Evolutionary conservation across 306 rosid species (phyloP).

Genomic region (Casuarina cunninghamiana): DNA sequence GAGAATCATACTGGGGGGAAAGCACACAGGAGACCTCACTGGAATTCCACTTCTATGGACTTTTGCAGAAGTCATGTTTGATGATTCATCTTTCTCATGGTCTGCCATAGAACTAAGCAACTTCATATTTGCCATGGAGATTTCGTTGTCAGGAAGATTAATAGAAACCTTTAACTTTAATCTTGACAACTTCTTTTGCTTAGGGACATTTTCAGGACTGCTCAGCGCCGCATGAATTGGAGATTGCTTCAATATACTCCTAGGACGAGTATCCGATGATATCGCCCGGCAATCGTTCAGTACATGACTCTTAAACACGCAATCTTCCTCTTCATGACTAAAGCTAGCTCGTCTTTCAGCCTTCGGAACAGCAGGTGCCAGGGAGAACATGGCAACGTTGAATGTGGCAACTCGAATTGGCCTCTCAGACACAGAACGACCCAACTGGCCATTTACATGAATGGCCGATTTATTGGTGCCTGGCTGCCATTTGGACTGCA

Average conservation of each 20-base stretch:
- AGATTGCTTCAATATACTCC: conserved; percentile 77
- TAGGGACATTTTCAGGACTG: conserved; percentile 37
- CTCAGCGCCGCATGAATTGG: conserved; percentile 45
- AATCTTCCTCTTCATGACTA: conserved; percentile 27
- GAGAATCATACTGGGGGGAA: conserved; percentile 49
- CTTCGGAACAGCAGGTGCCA: conserved; percentile 80
- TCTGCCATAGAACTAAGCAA: conserved; percentile 42
- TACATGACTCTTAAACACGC: conserved; percentile 12
- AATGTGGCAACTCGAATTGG: conserved; percentile 71
- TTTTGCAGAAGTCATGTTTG: conserved; percentile 29
- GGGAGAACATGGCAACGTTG: conserved; percentile 92
- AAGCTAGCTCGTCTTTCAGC: conserved; percentile 33
- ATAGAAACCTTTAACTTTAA: conserved; percentile 77
- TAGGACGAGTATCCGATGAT: conserved; percentile 41
- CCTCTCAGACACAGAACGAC: conserved; percentile 42
- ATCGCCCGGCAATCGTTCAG: conserved; percentile 12
- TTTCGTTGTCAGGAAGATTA: conserved; percentile 85
- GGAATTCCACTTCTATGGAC: conserved; percentile 49
- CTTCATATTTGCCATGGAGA: conserved; percentile 62
- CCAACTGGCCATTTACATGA: conserved; percentile 34
- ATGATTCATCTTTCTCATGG: conserved; percentile 25
- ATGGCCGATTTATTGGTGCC: conserved; percentile 25
- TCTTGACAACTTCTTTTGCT: conserved; percentile 33
- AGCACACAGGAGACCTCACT: conserved; percentile 76
- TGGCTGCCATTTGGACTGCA: conserved; percentile 33